phyloP scores from a whole-genome alignment of 495 filamentous ascomycete species.

The Letharia columbiana region DNA sequence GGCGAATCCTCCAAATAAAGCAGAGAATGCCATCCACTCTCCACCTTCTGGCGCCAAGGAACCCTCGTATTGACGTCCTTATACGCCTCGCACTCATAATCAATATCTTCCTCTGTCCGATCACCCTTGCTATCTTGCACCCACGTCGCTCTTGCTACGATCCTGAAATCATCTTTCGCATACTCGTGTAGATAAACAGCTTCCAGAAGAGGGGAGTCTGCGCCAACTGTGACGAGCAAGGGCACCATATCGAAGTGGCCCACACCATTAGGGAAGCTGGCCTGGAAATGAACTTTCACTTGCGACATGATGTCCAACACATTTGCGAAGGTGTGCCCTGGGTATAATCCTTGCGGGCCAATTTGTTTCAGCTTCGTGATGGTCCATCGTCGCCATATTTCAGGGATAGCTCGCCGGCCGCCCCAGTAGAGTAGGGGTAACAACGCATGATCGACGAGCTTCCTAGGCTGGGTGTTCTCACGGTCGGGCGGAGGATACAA shows the following conservation, averaged over 20 bases:
- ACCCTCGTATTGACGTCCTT: not conserved
- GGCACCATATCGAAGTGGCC: conserved; percentile 1
- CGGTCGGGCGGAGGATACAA: not conserved
- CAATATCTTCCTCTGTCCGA: not conserved
- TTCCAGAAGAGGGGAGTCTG: not conserved
- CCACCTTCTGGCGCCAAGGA: conserved; percentile 2
- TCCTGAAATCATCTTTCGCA: not conserved
- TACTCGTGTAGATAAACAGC: not conserved
- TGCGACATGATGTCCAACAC: conserved; percentile 3
- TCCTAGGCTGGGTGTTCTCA: not conserved
- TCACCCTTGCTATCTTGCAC: not conserved
- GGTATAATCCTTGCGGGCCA: not conserved
- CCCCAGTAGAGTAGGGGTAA: conserved; percentile 1
- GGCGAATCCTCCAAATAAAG: not conserved
- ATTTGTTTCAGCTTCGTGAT: not conserved
- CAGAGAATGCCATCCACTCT: not conserved
- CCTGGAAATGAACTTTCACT: not conserved
- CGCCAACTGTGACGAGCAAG: conserved; percentile 1
- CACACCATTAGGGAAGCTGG: not conserved
- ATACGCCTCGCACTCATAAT: not conserved
- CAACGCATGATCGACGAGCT: conserved; percentile 1
- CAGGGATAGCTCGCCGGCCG: not conserved
- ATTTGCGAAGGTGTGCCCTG: conserved; percentile 1
- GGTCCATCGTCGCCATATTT: not conserved
- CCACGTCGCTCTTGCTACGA: not conserved